Conservation (phyloP, 148 eudicot genomes). For the Linanthus parryae region DNA sequence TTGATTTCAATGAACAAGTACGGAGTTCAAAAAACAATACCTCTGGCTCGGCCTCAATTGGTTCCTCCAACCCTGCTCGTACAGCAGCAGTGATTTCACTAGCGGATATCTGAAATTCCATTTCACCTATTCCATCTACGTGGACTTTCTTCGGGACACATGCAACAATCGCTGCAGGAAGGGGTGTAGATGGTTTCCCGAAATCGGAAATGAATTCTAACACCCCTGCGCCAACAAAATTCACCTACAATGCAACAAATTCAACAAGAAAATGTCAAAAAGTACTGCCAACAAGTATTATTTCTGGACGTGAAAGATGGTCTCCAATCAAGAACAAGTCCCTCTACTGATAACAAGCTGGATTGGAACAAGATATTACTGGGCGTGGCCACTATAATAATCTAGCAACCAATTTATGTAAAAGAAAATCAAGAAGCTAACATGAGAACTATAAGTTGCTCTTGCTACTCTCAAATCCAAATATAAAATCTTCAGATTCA, state of each 20-base stretch:
- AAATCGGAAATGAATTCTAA: slow-evolving; percentile 88
- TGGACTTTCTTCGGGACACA: slow-evolving; percentile 91
- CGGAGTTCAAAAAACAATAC: slow-evolving; percentile 25
- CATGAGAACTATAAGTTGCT: too few relatives aligned
- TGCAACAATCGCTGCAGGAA: slow-evolving; percentile 97
- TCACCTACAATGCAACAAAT: slow-evolving; percentile 49
- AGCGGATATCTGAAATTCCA: slow-evolving; percentile 71
- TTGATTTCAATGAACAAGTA: too few relatives aligned
- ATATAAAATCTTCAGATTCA: not conserved
- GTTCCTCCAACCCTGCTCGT: slow-evolving; percentile 75
- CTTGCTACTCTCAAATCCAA: too few relatives aligned
- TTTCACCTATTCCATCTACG: slow-evolving; percentile 68
- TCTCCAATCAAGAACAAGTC: not conserved
- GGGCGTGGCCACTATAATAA: too few relatives aligned
- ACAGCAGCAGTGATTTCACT: slow-evolving; percentile 77
- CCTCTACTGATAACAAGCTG: not conserved
- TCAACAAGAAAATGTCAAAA: slow-evolving; percentile 4
- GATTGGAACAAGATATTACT: too few relatives aligned
- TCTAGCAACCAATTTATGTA: too few relatives aligned
- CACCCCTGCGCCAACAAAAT: slow-evolving; percentile 73
- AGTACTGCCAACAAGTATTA: too few relatives aligned
- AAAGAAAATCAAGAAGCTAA: too few relatives aligned
- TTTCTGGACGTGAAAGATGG: not conserved
- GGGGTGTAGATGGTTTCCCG: slow-evolving; percentile 83
- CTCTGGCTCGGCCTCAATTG: slow-evolving; percentile 96